These are phyloP conservation scores for Luffa aegyptiaca DNA, from an alignment of 306 rosid genomes.

Conservation along the genomic window DNA sequence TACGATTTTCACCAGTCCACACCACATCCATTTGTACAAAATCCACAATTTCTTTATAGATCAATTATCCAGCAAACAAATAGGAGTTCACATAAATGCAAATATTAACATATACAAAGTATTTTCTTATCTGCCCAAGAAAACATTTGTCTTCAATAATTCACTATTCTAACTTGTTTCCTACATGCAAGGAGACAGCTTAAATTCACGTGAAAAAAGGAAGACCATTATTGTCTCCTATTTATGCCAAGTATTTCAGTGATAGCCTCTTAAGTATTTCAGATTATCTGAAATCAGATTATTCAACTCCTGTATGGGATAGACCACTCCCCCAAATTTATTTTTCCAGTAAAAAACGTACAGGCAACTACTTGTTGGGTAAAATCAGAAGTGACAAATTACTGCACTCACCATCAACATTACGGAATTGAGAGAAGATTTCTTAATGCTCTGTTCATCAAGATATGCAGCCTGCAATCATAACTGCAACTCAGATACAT, in stretches of 20 bases:
- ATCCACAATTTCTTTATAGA: neutral
- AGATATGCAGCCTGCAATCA: slow-evolving; percentile 74
- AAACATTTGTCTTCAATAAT: neutral
- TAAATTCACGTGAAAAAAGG: neutral
- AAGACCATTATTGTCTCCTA: neutral
- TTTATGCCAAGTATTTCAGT: neutral
- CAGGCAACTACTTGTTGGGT: neutral
- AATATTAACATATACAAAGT: neutral
- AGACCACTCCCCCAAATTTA: neutral
- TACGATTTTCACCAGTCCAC: neutral
- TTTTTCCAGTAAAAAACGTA: neutral
- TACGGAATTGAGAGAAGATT: slow-evolving; percentile 29
- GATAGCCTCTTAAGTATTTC: neutral
- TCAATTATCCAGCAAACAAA: neutral
- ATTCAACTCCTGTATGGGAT: neutral
- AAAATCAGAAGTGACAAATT: neutral
- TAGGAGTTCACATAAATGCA: neutral
- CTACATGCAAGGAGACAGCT: neutral
- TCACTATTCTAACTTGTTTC: neutral
- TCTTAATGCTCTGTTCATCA: slow-evolving; percentile 31
- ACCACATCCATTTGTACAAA: neutral
- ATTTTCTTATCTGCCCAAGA: neutral
- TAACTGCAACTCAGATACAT: slow-evolving; percentile 19
- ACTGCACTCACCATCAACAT: slow-evolving; percentile 79
- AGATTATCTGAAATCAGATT: neutral